Evolutionary conservation across 73 alveolate genomes (phyloP).

Genomic region (Uronychia binucleata): DNA sequence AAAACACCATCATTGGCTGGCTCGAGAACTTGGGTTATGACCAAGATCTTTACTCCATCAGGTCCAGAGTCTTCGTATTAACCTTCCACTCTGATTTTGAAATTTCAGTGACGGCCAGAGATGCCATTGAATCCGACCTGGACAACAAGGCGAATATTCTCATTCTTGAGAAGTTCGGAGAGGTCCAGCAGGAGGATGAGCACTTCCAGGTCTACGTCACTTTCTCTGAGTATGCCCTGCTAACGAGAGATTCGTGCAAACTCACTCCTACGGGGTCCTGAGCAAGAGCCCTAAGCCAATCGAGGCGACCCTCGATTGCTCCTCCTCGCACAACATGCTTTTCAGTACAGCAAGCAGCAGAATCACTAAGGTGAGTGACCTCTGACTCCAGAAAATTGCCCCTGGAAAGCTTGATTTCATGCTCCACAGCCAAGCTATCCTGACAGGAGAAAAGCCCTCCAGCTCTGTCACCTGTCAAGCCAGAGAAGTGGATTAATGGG

Average conservation of each 20-base stretch:
- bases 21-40: constrained; percentile 91
- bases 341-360: constrained; percentile 12
- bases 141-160: constrained; percentile 71
- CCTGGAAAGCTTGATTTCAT: constrained; percentile 50
- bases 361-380: neutral
- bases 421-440: constrained; percentile 58
- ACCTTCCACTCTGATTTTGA: constrained; percentile 86
- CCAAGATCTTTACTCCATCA: constrained; percentile 75
- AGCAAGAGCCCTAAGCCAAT: constrained; percentile 28
- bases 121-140: constrained; percentile 87
- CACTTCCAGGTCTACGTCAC: no score
- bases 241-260: constrained; percentile 10
- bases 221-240: no score
- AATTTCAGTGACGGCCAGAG: constrained; percentile 85
- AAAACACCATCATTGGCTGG: constrained; percentile 74
- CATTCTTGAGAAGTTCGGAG: constrained; percentile 16
- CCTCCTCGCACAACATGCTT: constrained; percentile 40
- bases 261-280: constrained; percentile 66
- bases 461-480: no score
- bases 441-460: no score
- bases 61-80: constrained; percentile 85
- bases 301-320: constrained; percentile 53
- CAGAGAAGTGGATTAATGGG: no score
- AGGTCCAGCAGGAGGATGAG: no score
- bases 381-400: constrained; percentile 12